These are phyloP conservation scores for Micractinium conductrix DNA, from an alignment of 139 green algal genomes.

Conservation along the genomic window DNA sequence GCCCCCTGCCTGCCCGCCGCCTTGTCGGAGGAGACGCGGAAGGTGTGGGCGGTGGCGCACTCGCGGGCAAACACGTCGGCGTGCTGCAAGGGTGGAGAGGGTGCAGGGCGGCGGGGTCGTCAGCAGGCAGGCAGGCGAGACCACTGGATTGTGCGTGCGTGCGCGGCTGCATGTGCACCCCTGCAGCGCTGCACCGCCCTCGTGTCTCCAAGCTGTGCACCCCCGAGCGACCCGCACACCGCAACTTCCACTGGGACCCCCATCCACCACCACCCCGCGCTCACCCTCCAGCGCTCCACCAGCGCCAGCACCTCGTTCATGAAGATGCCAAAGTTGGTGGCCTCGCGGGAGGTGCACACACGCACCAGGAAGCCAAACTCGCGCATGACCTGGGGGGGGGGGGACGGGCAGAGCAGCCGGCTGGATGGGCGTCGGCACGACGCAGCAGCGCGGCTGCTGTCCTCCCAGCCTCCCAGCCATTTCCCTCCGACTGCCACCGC, in stretches of 20 bases:
- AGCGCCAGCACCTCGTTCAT: constrained; percentile 56
- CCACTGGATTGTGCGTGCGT: too few species aligned
- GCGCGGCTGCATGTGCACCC: too few species aligned
- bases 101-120: too few species aligned
- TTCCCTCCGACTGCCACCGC: too few species aligned
- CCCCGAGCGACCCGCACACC: too few species aligned
- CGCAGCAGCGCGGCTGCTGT: background rate
- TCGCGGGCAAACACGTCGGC: constrained; percentile 44
- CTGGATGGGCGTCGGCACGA: too few species aligned
- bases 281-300: constrained; percentile 60
- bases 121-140: too few species aligned
- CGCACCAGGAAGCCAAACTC: constrained; percentile 56
- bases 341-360: constrained; percentile 67
- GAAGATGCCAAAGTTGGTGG: constrained; percentile 70
- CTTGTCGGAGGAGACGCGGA: background rate
- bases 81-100: background rate
- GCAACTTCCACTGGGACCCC: background rate
- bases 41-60: constrained; percentile 36
- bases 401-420: background rate
- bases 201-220: too few species aligned
- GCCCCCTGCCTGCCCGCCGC: too few species aligned
- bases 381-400: constrained; percentile 42
- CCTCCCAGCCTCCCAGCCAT: too few species aligned
- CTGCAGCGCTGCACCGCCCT: background rate
- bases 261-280: background rate